These are phyloP conservation scores for Populus tremula DNA, from an alignment of 345 rosid species.

Conservation along the genomic window DNA sequence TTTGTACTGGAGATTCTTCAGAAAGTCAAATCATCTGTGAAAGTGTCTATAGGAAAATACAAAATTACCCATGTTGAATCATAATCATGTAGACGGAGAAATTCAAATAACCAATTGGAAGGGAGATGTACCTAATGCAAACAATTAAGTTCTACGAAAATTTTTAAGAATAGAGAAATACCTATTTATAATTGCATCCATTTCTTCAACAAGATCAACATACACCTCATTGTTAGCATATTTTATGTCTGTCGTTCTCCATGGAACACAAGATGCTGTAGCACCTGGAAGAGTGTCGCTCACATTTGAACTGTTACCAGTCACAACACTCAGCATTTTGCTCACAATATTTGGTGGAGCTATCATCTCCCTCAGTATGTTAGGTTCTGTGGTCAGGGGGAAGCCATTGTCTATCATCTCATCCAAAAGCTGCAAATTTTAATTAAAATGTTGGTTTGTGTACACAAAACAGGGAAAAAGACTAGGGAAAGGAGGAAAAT, in stretches of 20 bases:
- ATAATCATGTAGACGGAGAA: background rate
- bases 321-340: constrained; percentile 91
- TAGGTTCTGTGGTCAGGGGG: constrained; percentile 94
- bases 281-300: constrained; percentile 84
- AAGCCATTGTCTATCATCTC: constrained; percentile 99
- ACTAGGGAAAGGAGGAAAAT: background rate
- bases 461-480: background rate
- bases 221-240: constrained; percentile 85
- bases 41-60: background rate
- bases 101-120: background rate
- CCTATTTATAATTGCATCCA: constrained; percentile 92
- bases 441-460: background rate
- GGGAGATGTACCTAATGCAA: background rate
- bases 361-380: constrained; percentile 89
- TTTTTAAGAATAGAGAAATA: constrained; percentile 13
- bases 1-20: background rate
- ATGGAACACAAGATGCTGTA: constrained; percentile 83
- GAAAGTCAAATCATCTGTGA: background rate
- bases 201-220: constrained; percentile 90
- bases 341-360: constrained; percentile 87
- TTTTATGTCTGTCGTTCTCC: constrained; percentile 83
- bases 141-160: background rate
- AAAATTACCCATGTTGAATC: background rate
- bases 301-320: constrained; percentile 81
- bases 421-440: constrained; percentile 72